Base-by-base conservation (phyloP, 805 yeast species). In the Kluyveromyces wickerhamii region DNA sequence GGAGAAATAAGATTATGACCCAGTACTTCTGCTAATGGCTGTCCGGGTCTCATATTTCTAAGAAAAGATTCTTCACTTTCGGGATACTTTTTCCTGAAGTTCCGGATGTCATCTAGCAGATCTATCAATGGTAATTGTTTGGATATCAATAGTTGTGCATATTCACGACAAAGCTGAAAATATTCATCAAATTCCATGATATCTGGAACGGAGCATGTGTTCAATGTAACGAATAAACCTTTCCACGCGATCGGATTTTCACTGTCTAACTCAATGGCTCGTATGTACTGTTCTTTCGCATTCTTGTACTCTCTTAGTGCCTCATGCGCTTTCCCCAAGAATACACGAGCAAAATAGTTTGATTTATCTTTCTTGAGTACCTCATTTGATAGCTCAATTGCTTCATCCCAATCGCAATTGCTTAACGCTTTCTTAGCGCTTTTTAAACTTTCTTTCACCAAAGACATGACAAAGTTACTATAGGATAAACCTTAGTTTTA, bases 221-320 rank as follows among this genome's bases (percentile, higher is more conserved):
- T 30, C 9, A 55, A 41, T 1, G 74, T 54, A 31, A 72, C 69
- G 39, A 76, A 59, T 39, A 79, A 65, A 1, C 97, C 97, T 49
- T 83, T 85, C 94, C 92, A 88, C 0, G 87, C 94, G 17, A 72
- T 54, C 2, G 75, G 43, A 33, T 78, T 73, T 2, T 63, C 62
- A 0, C 73, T 68, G 19, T 74, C 70, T 1, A 77, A 34, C 5
- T 52, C 46, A 3, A 74, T 67, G 0, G 87, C 87, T 14, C 47
- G 50, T 20, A 48, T 47, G 46, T 77, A 79, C 8, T 69, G 54
- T 17, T 42, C 43, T 9, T 58, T 42, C 0, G 84, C 78, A 3
- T 54, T 46, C 2, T 51, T 48, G 4, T 52, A 38, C 5, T 70
- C 57, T 10, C 62, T 52, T 35, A 67, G 45, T 7, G 70, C 52